phyloP scores from a whole-genome alignment of 129 eudicot genomes.

The Heracleum sosnowskyi region DNA sequence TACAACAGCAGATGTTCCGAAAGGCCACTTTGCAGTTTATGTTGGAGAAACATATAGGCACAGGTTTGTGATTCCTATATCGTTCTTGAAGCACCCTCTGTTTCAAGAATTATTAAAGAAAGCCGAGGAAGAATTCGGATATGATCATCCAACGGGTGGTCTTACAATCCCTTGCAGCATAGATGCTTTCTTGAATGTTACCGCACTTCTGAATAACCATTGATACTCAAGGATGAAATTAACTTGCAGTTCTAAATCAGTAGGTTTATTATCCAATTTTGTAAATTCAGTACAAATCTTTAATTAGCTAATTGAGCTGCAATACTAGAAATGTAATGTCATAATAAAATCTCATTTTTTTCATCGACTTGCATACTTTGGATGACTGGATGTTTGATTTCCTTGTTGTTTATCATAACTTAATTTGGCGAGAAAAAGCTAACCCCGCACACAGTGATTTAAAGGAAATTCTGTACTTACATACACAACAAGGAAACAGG shows the following conservation, averaged over 20 bases:
- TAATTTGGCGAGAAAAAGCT: too few relatives aligned
- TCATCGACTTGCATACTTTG: background rate
- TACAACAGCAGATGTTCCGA: conserved; percentile 22
- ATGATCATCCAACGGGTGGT: conserved; percentile 49
- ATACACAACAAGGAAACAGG: too few relatives aligned
- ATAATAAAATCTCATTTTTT: background rate
- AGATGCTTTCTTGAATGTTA: conserved; percentile 22
- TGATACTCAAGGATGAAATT: background rate
- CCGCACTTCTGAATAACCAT: background rate
- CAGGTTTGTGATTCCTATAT: conserved; percentile 35
- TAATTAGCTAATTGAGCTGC: background rate
- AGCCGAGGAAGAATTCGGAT: conserved; percentile 54
- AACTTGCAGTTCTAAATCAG: background rate
- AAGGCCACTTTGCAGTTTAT: conserved; percentile 46
- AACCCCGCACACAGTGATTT: background rate
- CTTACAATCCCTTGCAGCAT: conserved; percentile 47
- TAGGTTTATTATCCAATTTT: background rate
- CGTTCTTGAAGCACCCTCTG: conserved; percentile 34
- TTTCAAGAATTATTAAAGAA: conserved; percentile 27
- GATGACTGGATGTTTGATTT: background rate
- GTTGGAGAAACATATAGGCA: conserved; percentile 37
- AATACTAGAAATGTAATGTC: background rate
- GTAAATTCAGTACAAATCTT: background rate
- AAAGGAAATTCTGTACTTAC: too few relatives aligned
- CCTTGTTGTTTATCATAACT: background rate